Evolutionary conservation across 371 early-diverging fungal genomes (phyloP).

Genomic region (Rhizopus delemar): DNA sequence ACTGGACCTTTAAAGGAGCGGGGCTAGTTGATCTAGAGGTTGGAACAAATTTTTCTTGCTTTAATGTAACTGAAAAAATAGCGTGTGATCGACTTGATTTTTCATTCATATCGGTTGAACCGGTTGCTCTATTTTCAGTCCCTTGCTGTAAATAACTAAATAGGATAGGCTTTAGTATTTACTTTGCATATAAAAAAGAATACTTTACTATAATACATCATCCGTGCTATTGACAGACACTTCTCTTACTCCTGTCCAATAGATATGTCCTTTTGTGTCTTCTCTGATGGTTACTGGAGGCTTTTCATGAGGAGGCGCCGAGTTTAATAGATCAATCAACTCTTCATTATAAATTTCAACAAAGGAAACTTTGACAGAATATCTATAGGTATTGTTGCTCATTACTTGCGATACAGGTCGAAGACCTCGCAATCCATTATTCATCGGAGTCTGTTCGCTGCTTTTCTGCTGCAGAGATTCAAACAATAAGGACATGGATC

Average conservation of each 20-base stretch:
- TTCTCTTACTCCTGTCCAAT: constrained; percentile 90
- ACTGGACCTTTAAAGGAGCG: constrained; percentile 24
- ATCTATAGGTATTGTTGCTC: constrained; percentile 27
- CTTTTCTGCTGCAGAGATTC: constrained; percentile 49
- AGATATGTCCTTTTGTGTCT: constrained; percentile 88
- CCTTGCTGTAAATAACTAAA: constrained; percentile 72
- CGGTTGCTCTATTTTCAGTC: constrained; percentile 85
- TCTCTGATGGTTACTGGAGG: constrained; percentile 86
- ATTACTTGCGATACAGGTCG: constrained; percentile 12
- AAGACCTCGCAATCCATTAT: constrained; percentile 11
- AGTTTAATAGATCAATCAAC: constrained; percentile 77
- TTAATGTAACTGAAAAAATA: constrained; percentile 91
- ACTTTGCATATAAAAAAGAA: constrained; percentile 12
- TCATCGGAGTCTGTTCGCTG: not conserved
- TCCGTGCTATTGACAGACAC: constrained; percentile 71
- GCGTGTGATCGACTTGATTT: constrained; percentile 97
- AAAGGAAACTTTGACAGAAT: constrained; percentile 67
- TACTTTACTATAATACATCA: constrained; percentile 70
- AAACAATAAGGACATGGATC: constrained; percentile 85
- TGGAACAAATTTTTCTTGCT: constrained; percentile 66
- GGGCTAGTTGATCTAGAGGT: constrained; percentile 37
- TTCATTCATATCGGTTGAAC: constrained; percentile 96
- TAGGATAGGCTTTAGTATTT: constrained; percentile 15
- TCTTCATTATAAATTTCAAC: constrained; percentile 99
- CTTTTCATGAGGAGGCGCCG: constrained; percentile 53